Conservation (phyloP, 208 protist genomes). For the Trypanosoma cruzi region DNA sequence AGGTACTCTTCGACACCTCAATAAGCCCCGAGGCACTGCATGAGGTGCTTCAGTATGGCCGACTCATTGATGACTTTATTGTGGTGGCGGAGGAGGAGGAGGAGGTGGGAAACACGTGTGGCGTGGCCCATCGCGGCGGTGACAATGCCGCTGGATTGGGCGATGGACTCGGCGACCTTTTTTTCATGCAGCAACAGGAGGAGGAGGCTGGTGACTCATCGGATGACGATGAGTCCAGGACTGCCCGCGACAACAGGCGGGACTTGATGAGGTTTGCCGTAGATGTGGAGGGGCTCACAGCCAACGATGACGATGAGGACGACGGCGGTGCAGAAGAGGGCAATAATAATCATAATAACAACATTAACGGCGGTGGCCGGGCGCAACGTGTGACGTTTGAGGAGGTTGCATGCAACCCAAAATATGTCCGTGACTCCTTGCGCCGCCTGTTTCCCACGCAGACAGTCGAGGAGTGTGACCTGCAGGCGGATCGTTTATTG, state of each 20-base stretch:
- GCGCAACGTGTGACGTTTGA: slow-evolving; percentile 60
- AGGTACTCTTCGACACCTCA: slow-evolving; percentile 66
- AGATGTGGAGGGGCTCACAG: slow-evolving; percentile 30
- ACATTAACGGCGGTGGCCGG: slow-evolving; percentile 7
- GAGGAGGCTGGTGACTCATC: slow-evolving; percentile 12
- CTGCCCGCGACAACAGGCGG: slow-evolving; percentile 1
- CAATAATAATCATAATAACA: too few species aligned
- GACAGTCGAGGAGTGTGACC: slow-evolving; percentile 51
- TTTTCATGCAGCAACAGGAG: slow-evolving; percentile 25
- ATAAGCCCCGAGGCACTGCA: slow-evolving; percentile 67
- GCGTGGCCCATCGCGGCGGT: neutral
- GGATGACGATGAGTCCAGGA: slow-evolving; percentile 30
- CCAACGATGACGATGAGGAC: slow-evolving; percentile 35
- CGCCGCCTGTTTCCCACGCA: slow-evolving; percentile 80
- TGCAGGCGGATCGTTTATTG: slow-evolving; percentile 65
- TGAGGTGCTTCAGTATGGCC: slow-evolving; percentile 68
- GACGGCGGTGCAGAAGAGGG: slow-evolving; percentile 30
- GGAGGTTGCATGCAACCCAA: slow-evolving; percentile 81
- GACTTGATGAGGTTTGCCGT: slow-evolving; percentile 59
- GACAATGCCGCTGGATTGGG: neutral
- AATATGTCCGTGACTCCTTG: slow-evolving; percentile 79
- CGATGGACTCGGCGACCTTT: slow-evolving; percentile 22
- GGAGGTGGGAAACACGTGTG: neutral
- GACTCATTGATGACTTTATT: slow-evolving; percentile 87
- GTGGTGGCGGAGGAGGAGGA: slow-evolving; percentile 19